Evolutionary conservation across 1,284 basidiomycete genomes (phyloP), one percentile per base, ranked within the genome.

Genomic region (Chondrostereum purpureum): DNA sequence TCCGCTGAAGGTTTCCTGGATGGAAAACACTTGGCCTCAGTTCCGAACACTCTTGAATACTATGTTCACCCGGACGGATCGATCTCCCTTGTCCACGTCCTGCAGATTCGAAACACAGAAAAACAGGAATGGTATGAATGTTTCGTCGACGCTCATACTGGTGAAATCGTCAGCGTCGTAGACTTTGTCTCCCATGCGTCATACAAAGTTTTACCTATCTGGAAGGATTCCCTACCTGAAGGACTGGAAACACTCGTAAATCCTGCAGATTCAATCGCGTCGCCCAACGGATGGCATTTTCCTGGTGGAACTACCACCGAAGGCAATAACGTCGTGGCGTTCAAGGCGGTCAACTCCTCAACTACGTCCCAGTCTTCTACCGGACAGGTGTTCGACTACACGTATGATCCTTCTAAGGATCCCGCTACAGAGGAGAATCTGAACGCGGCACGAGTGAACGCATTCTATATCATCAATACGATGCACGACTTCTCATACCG

Each of bases 41-140:
- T 65, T 51, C 64, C 60, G 2, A 44, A 63, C 0, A 58, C 58
- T 1, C 48, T 70, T 5, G 65, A 58, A 59, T 72, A 69, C 53
- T 58, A 74, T 20, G 67, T 59, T 8, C 60, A 61, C 44, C 60
- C 66, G 13, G 71, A 75, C 50, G 72, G 70, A 35, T 67, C 70
- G 4, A 63, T 72, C 24, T 65, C 67, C 34, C 67, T 77, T 37
- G 66, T 61, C 2, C 65, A 78, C 49, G 73, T 78, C 41, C 57
- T 75, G 43, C 72, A 78, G 58, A 70, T 80, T 42, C 71, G 74
- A 56, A 75, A 75, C 47, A 67, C 70, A 13, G 62, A 60, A 50
- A 63, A 67, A 24, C 68, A 72, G 46, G 67, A 70, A 21, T 83
- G 78, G 78, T 72, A 72, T 54, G 75, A 82, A 62, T 80, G 77